Evolutionary conservation across 2,329 filamentous ascomycete genomes (phyloP).

Genomic region (Hymenotorrendiella dingleyae): DNA sequence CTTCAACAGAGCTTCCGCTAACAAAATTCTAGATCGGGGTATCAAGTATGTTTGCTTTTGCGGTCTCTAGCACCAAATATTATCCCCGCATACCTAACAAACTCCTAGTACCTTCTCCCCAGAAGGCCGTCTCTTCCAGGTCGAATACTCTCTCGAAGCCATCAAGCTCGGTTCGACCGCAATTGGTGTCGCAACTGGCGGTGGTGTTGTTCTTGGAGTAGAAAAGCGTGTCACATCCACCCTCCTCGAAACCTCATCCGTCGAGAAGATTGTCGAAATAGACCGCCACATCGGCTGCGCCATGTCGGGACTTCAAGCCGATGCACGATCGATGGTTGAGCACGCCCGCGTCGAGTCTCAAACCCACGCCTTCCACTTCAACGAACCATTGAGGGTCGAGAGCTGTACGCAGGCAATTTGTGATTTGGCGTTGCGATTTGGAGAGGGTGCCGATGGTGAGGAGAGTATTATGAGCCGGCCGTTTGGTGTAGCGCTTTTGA

Average conservation of each 20-base stretch:
- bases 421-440: conserved; percentile 91
- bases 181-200: conserved; percentile 92
- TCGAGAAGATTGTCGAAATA: conserved; percentile 99
- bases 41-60: conserved; percentile 93
- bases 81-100: too few relatives aligned
- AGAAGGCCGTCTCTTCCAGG: conserved; percentile 98
- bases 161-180: conserved; percentile 99
- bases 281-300: conserved; percentile 98
- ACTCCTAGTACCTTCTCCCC: conserved; percentile 90
- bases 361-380: conserved; percentile 97
- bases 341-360: conserved; percentile 97
- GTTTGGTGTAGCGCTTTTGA: conserved; percentile 92
- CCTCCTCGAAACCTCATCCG: conserved; percentile 92
- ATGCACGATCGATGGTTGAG: conserved; percentile 96
- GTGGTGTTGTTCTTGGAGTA: conserved; percentile 93
- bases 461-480: conserved; percentile 98
- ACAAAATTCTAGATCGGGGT: conserved; percentile 70
- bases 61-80: too few relatives aligned
- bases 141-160: conserved; percentile 99
- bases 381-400: conserved; percentile 89
- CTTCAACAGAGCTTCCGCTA: conserved; percentile 24
- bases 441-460: conserved; percentile 93
- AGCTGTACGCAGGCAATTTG: conserved; percentile 99
- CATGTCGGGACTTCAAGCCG: conserved; percentile 96
- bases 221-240: conserved; percentile 99